Base-by-base conservation (phyloP, 1,139 yeast genomes). In the Candida dubliniensis region DNA sequence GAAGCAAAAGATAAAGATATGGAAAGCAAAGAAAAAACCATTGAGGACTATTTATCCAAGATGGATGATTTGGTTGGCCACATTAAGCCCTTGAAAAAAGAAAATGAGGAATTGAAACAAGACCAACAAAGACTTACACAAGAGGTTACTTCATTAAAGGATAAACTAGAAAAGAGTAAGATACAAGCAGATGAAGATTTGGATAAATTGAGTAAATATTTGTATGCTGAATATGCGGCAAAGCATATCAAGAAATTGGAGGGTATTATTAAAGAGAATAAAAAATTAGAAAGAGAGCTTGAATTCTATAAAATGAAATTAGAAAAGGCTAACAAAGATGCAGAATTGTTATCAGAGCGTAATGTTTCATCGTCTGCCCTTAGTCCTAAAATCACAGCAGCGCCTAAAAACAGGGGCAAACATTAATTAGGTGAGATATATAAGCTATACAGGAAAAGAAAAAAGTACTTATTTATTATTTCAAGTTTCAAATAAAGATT, bases 161-260 rank as follows among this genome's bases (percentile, higher is more conserved):
- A 54, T 34, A 58, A 61, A 36, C 45, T 61, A 8, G 64, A 64
- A 37, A 76, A 74, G n/a, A 66, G 78, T 2, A 79, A 74, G 47
- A 66, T 71, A 40, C 44, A 47, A 34, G 47, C 54, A 3, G 56
- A 54, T 31, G 41, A 44, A 25, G 72, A 78, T 50, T 63, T 83
- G 29, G 79, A 80, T 47, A 74, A 76, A 51, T 65, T 84, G 34
- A 84, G 89, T 0, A 83, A 81, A 48, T 87, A 82, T 52, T 66
- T 85, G 11, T 85, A 84, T 55, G 69, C 75, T 23, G 88, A 83
- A 55, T 85, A 85, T 58, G 76, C 86, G 2, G 77, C 81, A 41
- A 85, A 85, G 56, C 93, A 86, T 56, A 85, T 79, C 52, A 75
- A 76, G 47, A 84, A 84, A 44, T 46, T 57, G 25, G 49, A 51